phyloP scores from a whole-genome alignment of 2,329 filamentous ascomycete genomes.

The Incumbomyces delicatus region DNA sequence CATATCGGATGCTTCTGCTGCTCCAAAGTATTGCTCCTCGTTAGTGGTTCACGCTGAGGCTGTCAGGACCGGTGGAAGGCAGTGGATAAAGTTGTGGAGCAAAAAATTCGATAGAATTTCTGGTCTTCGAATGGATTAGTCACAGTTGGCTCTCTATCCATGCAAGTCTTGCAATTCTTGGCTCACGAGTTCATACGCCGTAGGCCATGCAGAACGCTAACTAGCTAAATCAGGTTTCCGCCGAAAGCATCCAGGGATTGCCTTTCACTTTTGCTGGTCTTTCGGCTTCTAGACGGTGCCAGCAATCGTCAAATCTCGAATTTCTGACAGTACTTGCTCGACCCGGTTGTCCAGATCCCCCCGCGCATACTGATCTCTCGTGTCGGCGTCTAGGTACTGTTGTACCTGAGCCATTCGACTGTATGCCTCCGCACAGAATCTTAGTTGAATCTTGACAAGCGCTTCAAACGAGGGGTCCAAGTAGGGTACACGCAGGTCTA shows the following conservation, averaged over 20 bases:
- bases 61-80: too few species aligned
- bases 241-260: neutral
- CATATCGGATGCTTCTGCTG: too few species aligned
- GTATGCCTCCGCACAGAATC: constrained; percentile 97
- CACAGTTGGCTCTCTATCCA: neutral
- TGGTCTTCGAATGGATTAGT: neutral
- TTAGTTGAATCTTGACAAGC: constrained; percentile 93
- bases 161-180: neutral
- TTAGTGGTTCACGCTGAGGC: too few species aligned
- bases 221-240: neutral
- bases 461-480: constrained; percentile 96
- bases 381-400: constrained; percentile 93
- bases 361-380: constrained; percentile 88
- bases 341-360: constrained; percentile 85
- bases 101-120: neutral
- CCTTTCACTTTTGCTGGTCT: neutral
- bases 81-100: too few species aligned
- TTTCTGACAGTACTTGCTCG: constrained; percentile 93
- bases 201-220: neutral
- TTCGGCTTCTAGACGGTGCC: constrained; percentile 46
- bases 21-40: too few species aligned
- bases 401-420: constrained; percentile 97
- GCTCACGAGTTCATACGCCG: neutral
- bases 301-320: constrained; percentile 87
- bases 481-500: constrained; percentile 93